These are phyloP conservation scores for Fraxinus pennsylvanica DNA, from an alignment of 257 asterid genomes.

Conservation along the genomic window DNA sequence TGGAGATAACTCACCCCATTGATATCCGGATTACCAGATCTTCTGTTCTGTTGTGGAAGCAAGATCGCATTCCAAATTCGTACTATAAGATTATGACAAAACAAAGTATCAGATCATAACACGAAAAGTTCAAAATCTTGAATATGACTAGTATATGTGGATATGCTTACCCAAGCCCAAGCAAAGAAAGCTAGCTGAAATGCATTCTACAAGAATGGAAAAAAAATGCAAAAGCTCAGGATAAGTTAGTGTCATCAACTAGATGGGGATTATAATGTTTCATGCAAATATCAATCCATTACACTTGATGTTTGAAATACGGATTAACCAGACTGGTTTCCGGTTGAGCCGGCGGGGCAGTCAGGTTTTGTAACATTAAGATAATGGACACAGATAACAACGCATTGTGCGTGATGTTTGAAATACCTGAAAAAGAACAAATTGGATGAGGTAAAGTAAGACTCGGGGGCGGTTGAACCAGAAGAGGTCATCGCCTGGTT, in stretches of 20 bases:
- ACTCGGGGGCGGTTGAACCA: conserved; percentile 67
- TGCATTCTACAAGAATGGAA: conserved; percentile 44
- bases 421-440: conserved; percentile 65
- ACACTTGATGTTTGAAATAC: not conserved
- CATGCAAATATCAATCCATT: not conserved
- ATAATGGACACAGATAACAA: not conserved
- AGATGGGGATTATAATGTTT: conserved; percentile 5
- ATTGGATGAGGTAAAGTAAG: conserved; percentile 58
- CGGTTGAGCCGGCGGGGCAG: not conserved
- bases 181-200: conserved; percentile 68
- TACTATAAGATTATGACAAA: conserved; percentile 34
- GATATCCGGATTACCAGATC: conserved; percentile 53
- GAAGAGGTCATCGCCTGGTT: conserved; percentile 63
- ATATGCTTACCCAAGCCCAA: conserved; percentile 66
- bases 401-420: not conserved
- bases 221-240: conserved; percentile 20
- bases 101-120: not conserved
- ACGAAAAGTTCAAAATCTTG: not conserved
- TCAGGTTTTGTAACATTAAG: not conserved
- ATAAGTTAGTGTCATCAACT: not conserved
- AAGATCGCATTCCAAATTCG: conserved; percentile 55
- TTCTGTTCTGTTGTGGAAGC: conserved; percentile 46
- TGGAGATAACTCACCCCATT: conserved; percentile 45
- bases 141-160: not conserved
- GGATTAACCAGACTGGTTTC: not conserved